Evolutionary conservation across 2,329 filamentous ascomycete genomes (phyloP), one percentile per base, ranked within the genome.

Genomic region (Diaporthe sp.): DNA sequence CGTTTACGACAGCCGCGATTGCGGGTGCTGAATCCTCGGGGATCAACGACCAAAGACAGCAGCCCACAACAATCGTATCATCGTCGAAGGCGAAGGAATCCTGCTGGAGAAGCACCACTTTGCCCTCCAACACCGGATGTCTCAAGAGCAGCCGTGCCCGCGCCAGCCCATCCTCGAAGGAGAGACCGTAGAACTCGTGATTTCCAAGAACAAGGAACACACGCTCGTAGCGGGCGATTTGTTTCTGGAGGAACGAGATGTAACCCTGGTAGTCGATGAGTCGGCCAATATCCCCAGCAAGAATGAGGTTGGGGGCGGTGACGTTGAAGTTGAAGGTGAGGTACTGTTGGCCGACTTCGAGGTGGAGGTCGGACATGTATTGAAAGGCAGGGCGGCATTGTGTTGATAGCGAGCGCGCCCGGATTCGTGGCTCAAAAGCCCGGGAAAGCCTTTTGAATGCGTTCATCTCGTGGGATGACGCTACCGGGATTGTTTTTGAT

Each of bases 41-140:
- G 8, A 92, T 85, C 0, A 81, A 77, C 1, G 89, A 91, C 88
- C 90, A 91, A 0, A 92, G 83, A 2, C 90, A 91, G 77, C 89
- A 91, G 8, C 90, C 90, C 2, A 92, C 81, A 3, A 86, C 89
- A n/a, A 91, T 71, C 34, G 79, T 79, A 0, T 86, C 85, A 2
- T 81, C 81, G 1, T 83, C 80, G 25, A 85, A 77, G 62, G 88
- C 85, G 77, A 84, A 86, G 9, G 84, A 78, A 25, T 81, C 81
- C 25, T 84, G 83, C 77, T 90, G 81, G 51, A 91, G 79, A 5
- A 91, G 78, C 5, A 85, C 80, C 15, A 90, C 71, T 46, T 82
- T 85, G 0, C 83, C 83, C 0, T 72, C 73, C 17, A 90, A 78
- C 0, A 65, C 71, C 0, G 84, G 81, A 72, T 90, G 87, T 4